Evolutionary conservation across 108 stramenopile species (phyloP).

Genomic region (Skeletonema grethae): DNA sequence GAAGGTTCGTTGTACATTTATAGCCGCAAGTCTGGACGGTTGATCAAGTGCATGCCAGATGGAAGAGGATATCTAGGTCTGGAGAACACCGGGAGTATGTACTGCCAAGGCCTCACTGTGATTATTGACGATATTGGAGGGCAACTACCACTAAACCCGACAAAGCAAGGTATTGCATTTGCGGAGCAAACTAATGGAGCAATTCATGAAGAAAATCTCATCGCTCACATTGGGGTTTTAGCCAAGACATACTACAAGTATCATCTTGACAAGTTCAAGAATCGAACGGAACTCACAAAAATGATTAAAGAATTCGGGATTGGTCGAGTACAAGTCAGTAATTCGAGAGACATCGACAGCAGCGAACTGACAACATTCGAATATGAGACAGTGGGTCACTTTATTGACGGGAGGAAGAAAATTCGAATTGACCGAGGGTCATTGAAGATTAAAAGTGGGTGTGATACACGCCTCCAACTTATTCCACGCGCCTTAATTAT

Average conservation of each 20-base stretch:
- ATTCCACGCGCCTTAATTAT: neutral
- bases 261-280: slow-evolving; percentile 18
- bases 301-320: slow-evolving; percentile 9
- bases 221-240: slow-evolving; percentile 36
- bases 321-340: neutral
- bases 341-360: slow-evolving; percentile 19
- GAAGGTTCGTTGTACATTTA: slow-evolving; percentile 41
- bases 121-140: slow-evolving; percentile 33
- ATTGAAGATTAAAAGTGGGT: neutral
- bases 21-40: slow-evolving; percentile 55
- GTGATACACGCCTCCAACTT: neutral
- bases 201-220: slow-evolving; percentile 39
- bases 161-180: slow-evolving; percentile 36
- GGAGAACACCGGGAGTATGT: slow-evolving; percentile 11
- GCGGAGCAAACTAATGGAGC: slow-evolving; percentile 32
- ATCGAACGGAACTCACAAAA: slow-evolving; percentile 14
- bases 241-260: slow-evolving; percentile 24
- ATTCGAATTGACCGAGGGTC: neutral
- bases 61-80: slow-evolving; percentile 14
- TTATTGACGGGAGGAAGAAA: neutral
- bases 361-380: slow-evolving; percentile 16
- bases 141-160: slow-evolving; percentile 30
- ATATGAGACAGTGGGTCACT: neutral
- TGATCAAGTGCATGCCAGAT: slow-evolving; percentile 29
- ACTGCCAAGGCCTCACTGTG: slow-evolving; percentile 22